Evolutionary conservation across 2,329 filamentous ascomycete species (phyloP), one percentile per base, ranked within the genome.

Genomic region (Mariannaea sp.): DNA sequence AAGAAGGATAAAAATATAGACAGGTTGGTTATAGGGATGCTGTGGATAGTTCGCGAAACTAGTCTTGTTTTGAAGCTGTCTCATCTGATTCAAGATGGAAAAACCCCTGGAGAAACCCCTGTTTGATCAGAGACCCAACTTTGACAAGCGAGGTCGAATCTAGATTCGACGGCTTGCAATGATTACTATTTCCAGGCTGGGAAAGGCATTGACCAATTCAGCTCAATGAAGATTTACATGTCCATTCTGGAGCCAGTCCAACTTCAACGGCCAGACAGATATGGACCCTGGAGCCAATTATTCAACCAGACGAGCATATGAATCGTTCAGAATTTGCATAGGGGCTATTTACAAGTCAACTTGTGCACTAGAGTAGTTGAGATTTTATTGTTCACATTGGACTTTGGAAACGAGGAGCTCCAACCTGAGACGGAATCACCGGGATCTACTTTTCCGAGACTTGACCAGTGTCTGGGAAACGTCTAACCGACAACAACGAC

Each of bases 381-480:
- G 8, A 8, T 24, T 8, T 8, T 24, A 24, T 24, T 8, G 22
- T n/a, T n/a, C n/a, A n/a, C n/a, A n/a, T n/a, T 24, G 22, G 22
- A 24, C 8, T 5, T 8, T 24, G 22, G 22, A 24, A 24, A 24
- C n/a, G n/a, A n/a, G n/a, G n/a, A n/a, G n/a, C n/a, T n/a, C n/a
- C n/a, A n/a, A 27, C 19, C 29, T 46, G 38, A 49, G n/a, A 43
- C 50, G n/a, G 8, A 47, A 33, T 36, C 19, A 22, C 51, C 62
- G 60, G 62, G 58, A 65, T 65, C 62, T 57, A 22, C 60, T 38
- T 49, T 65, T 57, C 60, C 60, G 62, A 65, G 58, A 65, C 62
- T 42, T 17, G 19, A 43, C 42, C 29, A 45, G 52, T 30, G 29
- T 61, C 51, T 39, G 45, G 53, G 33, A 22, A 19, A 22, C n/a